These are phyloP conservation scores for Petrea volubilis DNA, from an alignment of 257 asterid species.

Conservation along the genomic window DNA sequence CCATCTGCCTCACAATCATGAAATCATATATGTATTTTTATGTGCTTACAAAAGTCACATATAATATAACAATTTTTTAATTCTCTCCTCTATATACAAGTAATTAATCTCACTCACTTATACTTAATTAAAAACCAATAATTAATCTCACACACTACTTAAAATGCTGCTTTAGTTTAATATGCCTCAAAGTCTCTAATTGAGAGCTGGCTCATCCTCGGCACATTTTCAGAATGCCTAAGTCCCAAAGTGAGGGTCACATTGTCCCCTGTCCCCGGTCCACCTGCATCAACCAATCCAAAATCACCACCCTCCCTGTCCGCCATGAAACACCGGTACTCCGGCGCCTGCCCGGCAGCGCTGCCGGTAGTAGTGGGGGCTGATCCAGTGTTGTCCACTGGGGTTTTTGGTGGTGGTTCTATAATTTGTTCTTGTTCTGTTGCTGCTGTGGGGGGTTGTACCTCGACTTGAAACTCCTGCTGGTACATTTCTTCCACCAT, in stretches of 20 bases:
- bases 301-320: background rate
- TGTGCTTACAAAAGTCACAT: background rate
- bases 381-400: conserved; percentile 25
- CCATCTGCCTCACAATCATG: background rate
- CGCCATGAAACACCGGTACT: conserved; percentile 9
- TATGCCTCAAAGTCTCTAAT: conserved; percentile 42
- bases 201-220: conserved; percentile 39
- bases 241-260: conserved; percentile 66
- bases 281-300: background rate
- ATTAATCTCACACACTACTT: conserved; percentile 13
- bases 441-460: conserved; percentile 14
- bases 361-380: conserved; percentile 26
- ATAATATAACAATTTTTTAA: background rate
- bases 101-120: conserved; percentile 12
- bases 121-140: background rate
- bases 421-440: conserved; percentile 2
- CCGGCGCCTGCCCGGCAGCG: background rate
- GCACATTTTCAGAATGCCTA: conserved; percentile 47
- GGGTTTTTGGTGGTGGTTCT: conserved; percentile 23
- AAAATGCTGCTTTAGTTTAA: background rate
- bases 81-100: conserved; percentile 11
- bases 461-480: conserved; percentile 40
- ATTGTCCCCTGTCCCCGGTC: conserved; percentile 34
- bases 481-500: conserved; percentile 71
- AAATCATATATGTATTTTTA: background rate